Percentiles rank a stretch among this genome's conserved stretches.
phyloP scores from a whole-genome alignment of 2,329 filamentous ascomycete genomes.

The Fusarium nelsonii region DNA sequence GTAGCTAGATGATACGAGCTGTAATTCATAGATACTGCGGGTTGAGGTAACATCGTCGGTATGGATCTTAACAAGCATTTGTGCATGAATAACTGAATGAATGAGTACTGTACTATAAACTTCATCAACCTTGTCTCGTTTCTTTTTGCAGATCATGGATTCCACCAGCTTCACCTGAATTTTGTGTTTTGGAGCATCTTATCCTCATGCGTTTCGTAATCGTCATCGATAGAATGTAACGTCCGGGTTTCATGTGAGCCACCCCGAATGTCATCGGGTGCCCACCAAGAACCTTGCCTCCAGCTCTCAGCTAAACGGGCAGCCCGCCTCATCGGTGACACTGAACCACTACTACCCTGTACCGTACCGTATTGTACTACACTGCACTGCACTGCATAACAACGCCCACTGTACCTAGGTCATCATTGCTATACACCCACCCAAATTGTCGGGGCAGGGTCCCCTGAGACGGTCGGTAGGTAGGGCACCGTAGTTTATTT shows the following conservation, averaged over 20 bases:
- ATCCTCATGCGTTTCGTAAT: conserved; percentile 29
- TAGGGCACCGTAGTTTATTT: conserved; percentile 20
- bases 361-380: neutral
- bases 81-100: neutral
- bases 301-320: conserved; percentile 38
- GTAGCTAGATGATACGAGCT: neutral
- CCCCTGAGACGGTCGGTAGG: conserved; percentile 14
- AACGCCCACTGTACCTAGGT: too few species aligned
- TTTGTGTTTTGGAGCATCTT: conserved; percentile 10
- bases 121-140: neutral
- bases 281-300: conserved; percentile 31
- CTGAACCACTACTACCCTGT: conserved; percentile 22
- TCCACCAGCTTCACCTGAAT: neutral
- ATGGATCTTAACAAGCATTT: neutral
- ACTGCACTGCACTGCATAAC: neutral
- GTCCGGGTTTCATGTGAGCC: conserved; percentile 40
- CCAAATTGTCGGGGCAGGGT: conserved; percentile 14
- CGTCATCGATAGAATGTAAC: conserved; percentile 32
- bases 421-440: conserved; percentile 4
- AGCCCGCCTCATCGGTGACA: conserved; percentile 41
- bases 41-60: too few species aligned
- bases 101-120: neutral
- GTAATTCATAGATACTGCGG: too few species aligned
- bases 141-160: neutral
- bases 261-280: conserved; percentile 39